These are phyloP conservation scores for Benincasa hispida DNA, from an alignment of 306 rosid species.

Conservation along the genomic window DNA sequence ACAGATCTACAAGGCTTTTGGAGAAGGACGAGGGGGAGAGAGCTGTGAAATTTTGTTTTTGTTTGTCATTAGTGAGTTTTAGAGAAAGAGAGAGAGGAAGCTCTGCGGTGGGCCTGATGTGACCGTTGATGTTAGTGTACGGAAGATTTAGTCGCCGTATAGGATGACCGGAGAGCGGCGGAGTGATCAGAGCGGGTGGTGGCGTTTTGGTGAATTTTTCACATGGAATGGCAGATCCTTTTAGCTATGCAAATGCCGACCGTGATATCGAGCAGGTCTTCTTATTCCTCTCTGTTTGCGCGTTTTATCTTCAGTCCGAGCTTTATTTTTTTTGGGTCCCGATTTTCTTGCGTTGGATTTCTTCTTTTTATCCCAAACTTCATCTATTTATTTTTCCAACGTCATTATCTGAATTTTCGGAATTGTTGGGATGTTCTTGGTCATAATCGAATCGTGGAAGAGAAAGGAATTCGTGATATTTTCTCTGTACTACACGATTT, in stretches of 20 bases:
- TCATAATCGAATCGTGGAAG: conserved; percentile 2
- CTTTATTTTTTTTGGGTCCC: neutral
- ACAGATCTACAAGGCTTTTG: conserved; percentile 37
- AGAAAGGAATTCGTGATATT: neutral
- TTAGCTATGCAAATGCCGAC: conserved; percentile 80
- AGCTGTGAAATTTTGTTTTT: conserved; percentile 7
- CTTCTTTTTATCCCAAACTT: neutral
- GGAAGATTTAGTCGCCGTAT: conserved; percentile 41
- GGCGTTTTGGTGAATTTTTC: conserved; percentile 56
- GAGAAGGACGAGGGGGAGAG: conserved; percentile 16
- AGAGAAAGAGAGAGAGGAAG: conserved; percentile 10
- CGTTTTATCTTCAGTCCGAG: neutral
- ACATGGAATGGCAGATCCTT: conserved; percentile 99
- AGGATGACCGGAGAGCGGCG: conserved; percentile 87
- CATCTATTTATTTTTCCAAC: neutral
- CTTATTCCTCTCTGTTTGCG: conserved; percentile 9
- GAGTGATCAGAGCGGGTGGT: conserved; percentile 85
- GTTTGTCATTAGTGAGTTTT: conserved; percentile 10
- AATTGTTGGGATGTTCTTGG: neutral
- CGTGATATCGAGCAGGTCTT: conserved; percentile 75
- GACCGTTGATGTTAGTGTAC: conserved; percentile 62
- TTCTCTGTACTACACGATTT: neutral
- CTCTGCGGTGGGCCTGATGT: conserved; percentile 19
- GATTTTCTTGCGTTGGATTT: neutral
- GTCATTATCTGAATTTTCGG: neutral